phyloP scores from a whole-genome alignment of 1,139 yeast species.

The Geotrichum europaeum region DNA sequence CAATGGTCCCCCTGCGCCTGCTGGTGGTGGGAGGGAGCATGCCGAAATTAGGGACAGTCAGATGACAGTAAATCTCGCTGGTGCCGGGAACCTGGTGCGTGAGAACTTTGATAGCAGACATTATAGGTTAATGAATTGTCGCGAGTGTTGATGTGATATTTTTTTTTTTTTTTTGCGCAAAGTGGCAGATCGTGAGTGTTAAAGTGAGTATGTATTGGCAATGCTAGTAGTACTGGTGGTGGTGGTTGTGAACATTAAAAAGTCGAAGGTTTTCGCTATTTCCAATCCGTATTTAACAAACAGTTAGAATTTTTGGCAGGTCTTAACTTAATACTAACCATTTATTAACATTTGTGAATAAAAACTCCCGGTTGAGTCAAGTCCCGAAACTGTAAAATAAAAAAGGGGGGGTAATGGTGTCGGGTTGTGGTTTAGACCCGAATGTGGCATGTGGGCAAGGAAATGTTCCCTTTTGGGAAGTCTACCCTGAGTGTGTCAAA shows the following conservation, averaged over 20 bases:
- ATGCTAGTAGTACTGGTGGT: not conserved
- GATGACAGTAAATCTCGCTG: slow-evolving; percentile 6
- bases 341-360: not conserved
- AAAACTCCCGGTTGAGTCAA: too few species aligned
- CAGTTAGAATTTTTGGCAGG: not conserved
- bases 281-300: not conserved
- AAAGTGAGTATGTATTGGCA: not conserved
- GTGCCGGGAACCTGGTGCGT: slow-evolving; percentile 6
- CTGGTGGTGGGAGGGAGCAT: not conserved
- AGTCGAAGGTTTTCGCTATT: not conserved
- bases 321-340: not conserved
- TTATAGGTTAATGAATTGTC: not conserved
- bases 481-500: not conserved
- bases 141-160: not conserved
- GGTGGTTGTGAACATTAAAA: not conserved
- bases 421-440: too few species aligned
- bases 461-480: not conserved
- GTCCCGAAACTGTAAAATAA: too few species aligned
- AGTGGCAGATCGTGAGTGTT: not conserved
- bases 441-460: too few species aligned
- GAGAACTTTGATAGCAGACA: slow-evolving; percentile 4
- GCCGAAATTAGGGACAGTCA: slow-evolving; percentile 2
- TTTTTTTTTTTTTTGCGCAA: not conserved
- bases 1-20: not conserved
- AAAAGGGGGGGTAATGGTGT: too few species aligned